Evolutionary conservation across 495 filamentous ascomycete species (phyloP), one percentile per base, ranked within the genome.

Genomic region (Apodospora peruviana): DNA sequence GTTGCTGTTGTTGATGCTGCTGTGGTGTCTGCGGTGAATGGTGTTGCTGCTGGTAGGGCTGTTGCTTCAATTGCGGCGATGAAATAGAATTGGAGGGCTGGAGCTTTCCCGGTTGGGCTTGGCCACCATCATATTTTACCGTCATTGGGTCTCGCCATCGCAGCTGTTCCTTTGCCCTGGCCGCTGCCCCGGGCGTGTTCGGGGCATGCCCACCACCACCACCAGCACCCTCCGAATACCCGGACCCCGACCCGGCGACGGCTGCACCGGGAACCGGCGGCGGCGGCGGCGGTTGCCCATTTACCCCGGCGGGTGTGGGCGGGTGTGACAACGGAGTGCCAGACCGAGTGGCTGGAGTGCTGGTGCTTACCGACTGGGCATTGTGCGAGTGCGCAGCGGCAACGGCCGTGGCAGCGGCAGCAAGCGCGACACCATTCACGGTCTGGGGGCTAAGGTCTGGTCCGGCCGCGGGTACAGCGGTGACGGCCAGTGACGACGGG

Each of bases 91-190:
- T 23, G 20, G 48, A 24, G 11, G 50, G 11, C 21, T 43, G 38
- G 14, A 44, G 12, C 47, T 54, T 57, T 32, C 44, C 53, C 24
- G 50, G 53, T 24, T 57, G 45, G 36, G 51, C 37, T 22, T 50
- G 51, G 38, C 55, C 53, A 41, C 39, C 20, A 34, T 60, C 53
- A 24, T 48, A 50, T 10, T 60, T 45, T 4, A 62, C 51, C 16
- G 50, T 51, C 29, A 57, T 53, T 41, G 56, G 59, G 16, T 54
- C 56, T 40, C 36, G 42, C 57, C 53, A 56, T 8, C 56, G 50
- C 18, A 37, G 29, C 5, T 52, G 42, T 24, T 53, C 46, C 21
- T 38, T 29, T 19, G 51, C 21, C 27, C 42, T 16, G 40, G 45
- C 17, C 25, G 41, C 14, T n/a, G 22, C 41, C 9, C 5, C 23